Base-by-base conservation (phyloP, 805 yeast species). In the Alloascoidea africana region DNA sequence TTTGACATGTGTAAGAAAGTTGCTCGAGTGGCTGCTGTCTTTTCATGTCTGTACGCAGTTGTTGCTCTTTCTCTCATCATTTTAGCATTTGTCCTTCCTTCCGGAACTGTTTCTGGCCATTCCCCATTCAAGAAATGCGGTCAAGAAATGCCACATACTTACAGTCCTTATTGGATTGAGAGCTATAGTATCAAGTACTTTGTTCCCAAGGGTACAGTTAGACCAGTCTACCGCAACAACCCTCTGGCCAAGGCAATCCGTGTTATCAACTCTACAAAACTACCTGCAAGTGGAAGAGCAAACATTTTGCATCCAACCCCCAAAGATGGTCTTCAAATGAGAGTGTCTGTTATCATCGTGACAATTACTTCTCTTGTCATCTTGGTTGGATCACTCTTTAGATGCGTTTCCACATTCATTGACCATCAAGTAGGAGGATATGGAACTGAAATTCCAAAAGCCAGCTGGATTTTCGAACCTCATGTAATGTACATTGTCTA, bases 111-210 rank as follows among this genome's bases (percentile, higher is more conserved):
- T 30, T 65, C 69, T 46, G 73, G 49, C 42, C 46, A 46, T 23
- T 39, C 47, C 2, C 46, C 44, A 14, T 16, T 46, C 38, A 27
- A 39, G 16, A 34, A 16, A 8, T 32, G 18, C 13, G 14, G 23
- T 11, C 33, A 46, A 0, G 36, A 23, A 3, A 41, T 50, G 33
- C 74, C 44, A 13, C 44, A 45, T 15, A 56, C 55, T 8, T 50
- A 69, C 36, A 79, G 72, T 52, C 84, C 93, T 27, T 76, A 77
- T 68, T 81, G 91, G 91, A 74, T 81, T 48, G 74, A 75, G 52
- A 65, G 73, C 3, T 77, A 79, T 46, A 49, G 58, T 16, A 65
- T 76, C 14, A 56, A 61, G 36, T 81, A 80, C 54, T 80, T 64
- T 55, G 77, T 76, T 11, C 62, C 63, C 42, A 66, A 64, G 41